Evolutionary conservation across 495 filamentous ascomycete genomes (phyloP), one percentile per base, ranked within the genome.

Genomic region (Neurospora terricola): DNA sequence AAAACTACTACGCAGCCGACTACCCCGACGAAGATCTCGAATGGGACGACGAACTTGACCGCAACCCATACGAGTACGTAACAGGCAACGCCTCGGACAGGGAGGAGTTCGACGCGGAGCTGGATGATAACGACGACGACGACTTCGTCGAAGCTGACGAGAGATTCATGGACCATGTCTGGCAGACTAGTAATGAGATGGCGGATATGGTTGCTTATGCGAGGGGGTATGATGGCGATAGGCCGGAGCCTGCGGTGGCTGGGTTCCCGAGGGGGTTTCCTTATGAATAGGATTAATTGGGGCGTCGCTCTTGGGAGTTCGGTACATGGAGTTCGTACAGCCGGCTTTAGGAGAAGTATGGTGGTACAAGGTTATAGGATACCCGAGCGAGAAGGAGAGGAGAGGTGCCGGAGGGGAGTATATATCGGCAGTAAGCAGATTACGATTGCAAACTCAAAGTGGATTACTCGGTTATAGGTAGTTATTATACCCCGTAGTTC

Each of bases 21-120:
- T 88, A 88, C 62, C 87, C 87, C 8, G 86, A 88, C 42, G 86
- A 88, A 27, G 87, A 88, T 66, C 82, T 88, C 16, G 86, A 83
- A 7, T 85, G 84, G 69, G 85, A 87, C 71, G 87, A 88, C 74
- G 85, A 88, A 72, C 85, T 80, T 69, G 83, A 76, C 48, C 76
- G 78, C 0, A 82, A 86, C 66, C 75, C 86, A 5, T 87, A 87
- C 71, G 74, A 77, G 7, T 88, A 81, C 72, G 76, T 79, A 38
- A 85, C 78, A n/a, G 70, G 75, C 16, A 86, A 86, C 62, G 81
- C 81, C 40, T 83, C 84, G 8, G 86, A 87, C 40, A 72, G 80
- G 5, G 84, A 87, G 72, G 85, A 84, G 68, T 86, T 73, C 48
- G 81, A 79, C 79, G 27, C 54, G 12, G 54, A 62, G 27, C 14